These are phyloP conservation scores for Dovyalis caffra DNA, from an alignment of 345 rosid genomes.

Conservation along the genomic window DNA sequence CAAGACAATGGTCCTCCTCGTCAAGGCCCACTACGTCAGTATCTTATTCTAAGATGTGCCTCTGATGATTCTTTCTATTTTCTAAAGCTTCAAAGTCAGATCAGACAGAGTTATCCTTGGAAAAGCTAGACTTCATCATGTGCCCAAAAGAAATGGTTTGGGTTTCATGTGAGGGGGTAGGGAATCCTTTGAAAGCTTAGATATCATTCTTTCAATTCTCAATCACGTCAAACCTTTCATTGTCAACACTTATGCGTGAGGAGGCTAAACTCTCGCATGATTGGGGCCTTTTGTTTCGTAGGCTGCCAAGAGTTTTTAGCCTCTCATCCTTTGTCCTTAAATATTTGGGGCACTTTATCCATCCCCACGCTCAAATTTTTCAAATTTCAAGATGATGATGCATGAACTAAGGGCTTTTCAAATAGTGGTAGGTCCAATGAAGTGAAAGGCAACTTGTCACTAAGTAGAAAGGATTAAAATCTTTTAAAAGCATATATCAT, in stretches of 20 bases:
- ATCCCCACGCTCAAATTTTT: not conserved
- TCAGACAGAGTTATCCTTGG: not conserved
- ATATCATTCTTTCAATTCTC: conserved; percentile 15
- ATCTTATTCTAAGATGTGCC: conserved; percentile 9
- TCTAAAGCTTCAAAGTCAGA: not conserved
- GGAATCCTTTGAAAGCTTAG: conserved; percentile 6
- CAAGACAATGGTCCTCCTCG: not conserved
- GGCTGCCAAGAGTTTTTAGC: conserved; percentile 2
- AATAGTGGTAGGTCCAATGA: conserved; percentile 24
- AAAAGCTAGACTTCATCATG: not conserved
- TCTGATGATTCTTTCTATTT: not conserved
- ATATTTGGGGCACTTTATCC: not conserved
- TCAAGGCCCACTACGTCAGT: not conserved
- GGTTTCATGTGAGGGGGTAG: conserved; percentile 4
- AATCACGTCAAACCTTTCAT: conserved; percentile 32
- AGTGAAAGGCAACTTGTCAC: conserved; percentile 18
- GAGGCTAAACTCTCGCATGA: conserved; percentile 46
- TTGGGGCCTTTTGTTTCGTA: conserved; percentile 1
- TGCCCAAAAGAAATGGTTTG: not conserved
- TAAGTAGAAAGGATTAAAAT: not conserved
- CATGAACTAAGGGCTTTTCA: conserved; percentile 20
- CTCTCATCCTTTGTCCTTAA: not conserved
- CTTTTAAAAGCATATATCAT: not conserved
- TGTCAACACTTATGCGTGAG: conserved; percentile 43
- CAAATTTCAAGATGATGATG: not conserved